A percentile compares a stretch with the other conserved stretches of the same genome.
These are phyloP conservation scores for Centella asiatica DNA, from an alignment of 129 eudicot genomes.

Conservation along the genomic window DNA sequence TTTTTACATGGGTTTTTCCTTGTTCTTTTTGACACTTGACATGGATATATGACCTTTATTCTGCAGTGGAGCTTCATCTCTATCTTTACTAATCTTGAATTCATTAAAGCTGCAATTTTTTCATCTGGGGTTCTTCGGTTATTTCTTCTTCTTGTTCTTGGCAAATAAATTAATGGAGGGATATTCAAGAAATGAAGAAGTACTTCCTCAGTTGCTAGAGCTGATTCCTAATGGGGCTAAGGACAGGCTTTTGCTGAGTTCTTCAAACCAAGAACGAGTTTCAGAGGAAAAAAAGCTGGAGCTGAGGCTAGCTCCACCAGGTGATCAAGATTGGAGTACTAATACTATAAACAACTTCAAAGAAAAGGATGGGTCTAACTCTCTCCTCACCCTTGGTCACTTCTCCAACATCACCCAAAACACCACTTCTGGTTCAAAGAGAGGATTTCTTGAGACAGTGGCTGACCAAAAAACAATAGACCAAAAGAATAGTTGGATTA, in stretches of 20 bases:
- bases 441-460: slow-evolving; percentile 11
- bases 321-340: slow-evolving; percentile 43
- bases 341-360: slow-evolving; percentile 1
- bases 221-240: slow-evolving; percentile 64
- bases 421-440: slow-evolving; percentile 9
- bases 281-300: slow-evolving; percentile 69
- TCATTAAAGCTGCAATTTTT: slow-evolving; percentile 2
- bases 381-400: slow-evolving; percentile 26
- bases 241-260: slow-evolving; percentile 34
- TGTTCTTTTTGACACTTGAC: too few species aligned
- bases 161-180: slow-evolving; percentile 32
- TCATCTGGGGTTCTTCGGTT: slow-evolving; percentile 22
- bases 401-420: slow-evolving; percentile 9
- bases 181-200: slow-evolving; percentile 31
- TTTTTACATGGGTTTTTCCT: too few species aligned
- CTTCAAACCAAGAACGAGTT: slow-evolving; percentile 12
- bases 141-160: not conserved
- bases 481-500: not conserved
- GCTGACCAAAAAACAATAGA: not conserved
- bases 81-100: not conserved
- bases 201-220: slow-evolving; percentile 51
- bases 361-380: slow-evolving; percentile 8
- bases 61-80: not conserved
- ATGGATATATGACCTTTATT: too few species aligned
- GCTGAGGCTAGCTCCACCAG: slow-evolving; percentile 83